Evolutionary conservation across 1,284 basidiomycete genomes (phyloP).

Genomic region (Trichosporon coremiiforme): DNA sequence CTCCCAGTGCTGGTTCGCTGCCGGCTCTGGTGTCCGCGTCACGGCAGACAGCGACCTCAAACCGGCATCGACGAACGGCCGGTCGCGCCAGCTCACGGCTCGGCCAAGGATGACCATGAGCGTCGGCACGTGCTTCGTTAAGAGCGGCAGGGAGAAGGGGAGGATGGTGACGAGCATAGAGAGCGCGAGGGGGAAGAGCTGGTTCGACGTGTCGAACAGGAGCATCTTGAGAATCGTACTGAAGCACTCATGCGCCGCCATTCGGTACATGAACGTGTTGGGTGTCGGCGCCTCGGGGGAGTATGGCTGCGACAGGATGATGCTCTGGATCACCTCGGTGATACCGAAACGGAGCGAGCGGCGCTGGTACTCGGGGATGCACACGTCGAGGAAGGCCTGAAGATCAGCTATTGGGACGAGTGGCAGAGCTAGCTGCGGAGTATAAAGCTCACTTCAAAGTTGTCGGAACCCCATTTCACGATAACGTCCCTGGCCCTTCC

Average conservation of each 20-base stretch:
- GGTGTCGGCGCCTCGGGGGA: slow-evolving; percentile 35
- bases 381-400: slow-evolving; percentile 30
- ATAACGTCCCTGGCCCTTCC: slow-evolving; percentile 22
- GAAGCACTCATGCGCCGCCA: slow-evolving; percentile 38
- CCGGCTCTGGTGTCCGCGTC: slow-evolving; percentile 41
- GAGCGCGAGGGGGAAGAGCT: slow-evolving; percentile 45
- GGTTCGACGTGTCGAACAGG: slow-evolving; percentile 46
- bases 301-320: slow-evolving; percentile 38
- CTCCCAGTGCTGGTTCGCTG: slow-evolving; percentile 33
- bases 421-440: too few species aligned
- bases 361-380: slow-evolving; percentile 23
- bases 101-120: slow-evolving; percentile 49
- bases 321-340: slow-evolving; percentile 36
- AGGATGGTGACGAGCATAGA: slow-evolving; percentile 41
- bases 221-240: slow-evolving; percentile 37
- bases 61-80: slow-evolving; percentile 44
- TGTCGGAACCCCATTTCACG: slow-evolving; percentile 27
- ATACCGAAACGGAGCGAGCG: slow-evolving; percentile 35
- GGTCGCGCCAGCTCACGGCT: slow-evolving; percentile 49
- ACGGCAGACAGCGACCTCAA: slow-evolving; percentile 29
- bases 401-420: not conserved
- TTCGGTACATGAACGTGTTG: slow-evolving; percentile 36
- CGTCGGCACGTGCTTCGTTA: slow-evolving; percentile 44
- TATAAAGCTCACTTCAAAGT: slow-evolving; percentile 32
- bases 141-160: slow-evolving; percentile 42